phyloP scores from a whole-genome alignment of 257 asterid species.

The Jaltomata sinuosa region DNA sequence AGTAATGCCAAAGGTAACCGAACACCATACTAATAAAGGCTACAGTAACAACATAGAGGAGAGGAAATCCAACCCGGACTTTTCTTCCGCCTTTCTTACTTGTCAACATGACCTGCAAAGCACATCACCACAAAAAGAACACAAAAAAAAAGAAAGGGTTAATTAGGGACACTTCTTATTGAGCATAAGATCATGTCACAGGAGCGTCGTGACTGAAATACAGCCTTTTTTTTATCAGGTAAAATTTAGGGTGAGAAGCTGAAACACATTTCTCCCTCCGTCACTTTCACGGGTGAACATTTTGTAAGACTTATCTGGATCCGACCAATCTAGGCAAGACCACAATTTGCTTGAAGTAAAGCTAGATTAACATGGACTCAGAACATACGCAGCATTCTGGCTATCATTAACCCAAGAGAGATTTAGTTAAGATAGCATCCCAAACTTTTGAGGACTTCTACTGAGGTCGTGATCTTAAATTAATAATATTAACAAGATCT shows the following conservation, averaged over 20 bases:
- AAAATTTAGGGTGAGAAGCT: background rate
- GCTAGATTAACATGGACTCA: background rate
- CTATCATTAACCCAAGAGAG: background rate
- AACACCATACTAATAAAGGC: slow-evolving; percentile 49
- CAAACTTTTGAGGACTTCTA: background rate
- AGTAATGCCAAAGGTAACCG: slow-evolving; percentile 29
- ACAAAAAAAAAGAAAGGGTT: background rate
- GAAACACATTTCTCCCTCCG: background rate
- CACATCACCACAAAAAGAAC: background rate
- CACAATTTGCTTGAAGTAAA: background rate
- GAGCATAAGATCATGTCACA: background rate
- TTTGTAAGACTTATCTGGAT: background rate
- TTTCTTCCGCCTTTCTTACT: slow-evolving; percentile 23
- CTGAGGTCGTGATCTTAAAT: background rate
- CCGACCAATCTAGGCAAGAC: background rate
- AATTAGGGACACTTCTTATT: background rate
- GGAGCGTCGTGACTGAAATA: background rate
- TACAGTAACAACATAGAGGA: slow-evolving; percentile 61
- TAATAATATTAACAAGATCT: background rate
- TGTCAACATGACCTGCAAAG: slow-evolving; percentile 38
- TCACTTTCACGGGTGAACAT: background rate
- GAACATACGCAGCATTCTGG: background rate
- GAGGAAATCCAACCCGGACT: slow-evolving; percentile 60
- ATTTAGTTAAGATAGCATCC: background rate
- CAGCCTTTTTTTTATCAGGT: background rate